Base-by-base conservation (phyloP, 1,284 basidiomycete species). In the Cutaneotrichosporon sp. region DNA sequence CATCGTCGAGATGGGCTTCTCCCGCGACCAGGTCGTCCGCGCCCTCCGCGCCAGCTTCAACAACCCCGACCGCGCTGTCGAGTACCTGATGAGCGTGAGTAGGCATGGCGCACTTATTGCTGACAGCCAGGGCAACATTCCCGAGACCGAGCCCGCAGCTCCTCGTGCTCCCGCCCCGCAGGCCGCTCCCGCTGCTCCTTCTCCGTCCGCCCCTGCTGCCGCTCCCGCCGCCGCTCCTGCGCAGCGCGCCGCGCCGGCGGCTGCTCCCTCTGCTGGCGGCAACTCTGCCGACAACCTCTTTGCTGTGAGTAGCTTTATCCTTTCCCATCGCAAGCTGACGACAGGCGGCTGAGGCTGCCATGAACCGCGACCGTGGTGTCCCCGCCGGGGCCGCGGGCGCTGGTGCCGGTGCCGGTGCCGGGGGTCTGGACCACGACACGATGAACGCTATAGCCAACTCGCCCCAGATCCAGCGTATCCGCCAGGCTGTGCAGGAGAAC, bases 41-140 rank as follows among this genome's bases (percentile, higher is more conserved):
- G 95, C 95, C 4, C 80, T 99, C 78, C 86, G 92, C 62, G 95
- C 95, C 24, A 95, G 92, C 75, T 99, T 87, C 82, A 99, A 99
- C 81, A 99, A 99, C 80, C 92, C 97, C 2, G 95, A 99, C 73
- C 87, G 97, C 47, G 97, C 97, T 8, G 95, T 95, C 29, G 97
- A 99, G 79, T 99, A 99, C 80, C 83, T 99, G 54, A 90, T 98
- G 86, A 97, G 79, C 66, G 95, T 95, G 70, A 72, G 89, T 83
- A 31, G 31, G 8, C 20, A 4, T 11, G 2, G 49, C 7, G 14
- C 34, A 38, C 34, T 9, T 7, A 6, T 4, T 25, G 4, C 10
- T n/a, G 27, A 20, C 42, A 20, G 11, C 42, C 38, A 77, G 74
- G 76, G 76, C 18, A 70, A 75, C 64, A 78, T 78, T 43, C 76